Evolutionary conservation across 495 filamentous ascomycete genomes (phyloP), one percentile per base, ranked within the genome.

Genomic region (Bombardia bombarda): DNA sequence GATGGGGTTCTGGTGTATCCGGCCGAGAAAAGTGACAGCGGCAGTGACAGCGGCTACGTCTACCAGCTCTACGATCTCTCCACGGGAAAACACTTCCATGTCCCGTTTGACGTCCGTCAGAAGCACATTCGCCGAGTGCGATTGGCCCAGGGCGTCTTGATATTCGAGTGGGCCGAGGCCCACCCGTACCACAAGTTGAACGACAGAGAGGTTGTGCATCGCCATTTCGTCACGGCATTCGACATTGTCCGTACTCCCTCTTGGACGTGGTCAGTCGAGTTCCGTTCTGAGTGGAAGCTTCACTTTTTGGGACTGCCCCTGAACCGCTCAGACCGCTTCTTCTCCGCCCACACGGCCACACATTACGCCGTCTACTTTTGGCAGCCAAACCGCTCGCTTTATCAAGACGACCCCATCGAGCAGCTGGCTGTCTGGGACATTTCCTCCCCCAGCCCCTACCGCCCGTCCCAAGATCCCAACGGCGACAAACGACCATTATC

Each of bases 271-370:
- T 52, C 52, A 10, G 58, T 80, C 35, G 49, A 48, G 1, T 72
- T 73, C 20, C 77, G 80, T n/a, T 82, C 78, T 45, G 80, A 86
- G 52, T 86, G 77, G 76, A 80, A 81, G 50, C 74, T 84, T 8
- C 75, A 80, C 61, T 77, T 75, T 40, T 62, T 77, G 4, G 80
- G 78, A 5, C 69, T 83, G 21, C 76, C 79, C 3, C 50, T 83
- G 7, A 78, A 75, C 52, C 65, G 69, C 16, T 57, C 66, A 32
- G 77, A 83, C 46, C 73, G 79, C 4, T 84, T 83, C 65, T 82
- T 76, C 60, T 82, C 79, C 1, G 55, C 73, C 1, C 82, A 86
- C 52, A 83, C 62, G 24, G 47, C 72, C 9, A 75, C 69, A 0
- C 76, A 84, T 45, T 86, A 84, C 52, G 78, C 73, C 22, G 66